Evolutionary conservation across 1,284 basidiomycete species (phyloP).

Genomic region (Fomitopsis betulina): DNA sequence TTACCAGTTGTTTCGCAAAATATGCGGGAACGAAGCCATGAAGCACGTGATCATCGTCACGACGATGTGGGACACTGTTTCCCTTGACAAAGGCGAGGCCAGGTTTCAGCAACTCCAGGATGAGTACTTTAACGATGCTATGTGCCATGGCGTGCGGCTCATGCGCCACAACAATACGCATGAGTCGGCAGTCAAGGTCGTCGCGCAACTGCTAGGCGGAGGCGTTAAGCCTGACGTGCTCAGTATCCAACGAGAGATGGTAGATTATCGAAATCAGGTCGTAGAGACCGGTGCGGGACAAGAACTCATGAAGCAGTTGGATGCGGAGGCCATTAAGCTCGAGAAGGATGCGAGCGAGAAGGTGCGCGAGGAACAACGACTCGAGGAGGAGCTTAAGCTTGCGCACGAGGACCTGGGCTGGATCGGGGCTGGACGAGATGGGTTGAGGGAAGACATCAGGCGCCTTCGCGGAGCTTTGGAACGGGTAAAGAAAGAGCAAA

Average conservation of each 20-base stretch:
- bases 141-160: slow-evolving; percentile 16
- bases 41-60: slow-evolving; percentile 22
- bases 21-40: slow-evolving; percentile 45
- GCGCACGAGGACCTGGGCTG: not conserved
- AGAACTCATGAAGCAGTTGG: slow-evolving; percentile 10
- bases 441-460: too few relatives aligned
- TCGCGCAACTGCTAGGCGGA: slow-evolving; percentile 7
- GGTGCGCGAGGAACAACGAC: not conserved
- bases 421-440: not conserved
- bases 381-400: not conserved
- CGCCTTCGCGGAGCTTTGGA: too few relatives aligned
- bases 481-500: too few relatives aligned
- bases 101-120: slow-evolving; percentile 13
- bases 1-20: slow-evolving; percentile 43
- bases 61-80: slow-evolving; percentile 22
- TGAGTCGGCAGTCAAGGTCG: slow-evolving; percentile 8
- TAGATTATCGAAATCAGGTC: slow-evolving; percentile 4
- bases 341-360: not conserved
- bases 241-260: slow-evolving; percentile 14
- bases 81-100: not conserved
- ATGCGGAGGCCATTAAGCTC: slow-evolving; percentile 4
- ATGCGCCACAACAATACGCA: slow-evolving; percentile 14
- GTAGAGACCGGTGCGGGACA: slow-evolving; percentile 9
- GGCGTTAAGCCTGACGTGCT: slow-evolving; percentile 5
- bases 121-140: slow-evolving; percentile 18